phyloP scores from a whole-genome alignment of 306 rosid species.

The apple (Malus domestica) region ASM211411v1 NC_041801.1:16232001-16232500 shows the following conservation, averaged over 20 bases:
- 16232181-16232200: background rate
- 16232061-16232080: background rate
- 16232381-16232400: background rate
- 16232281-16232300: background rate
- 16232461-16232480: background rate
- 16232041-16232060: background rate
- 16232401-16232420: background rate
- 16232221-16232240: background rate
- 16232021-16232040: accelerated
- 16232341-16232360: too few relatives aligned
- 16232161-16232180: background rate
- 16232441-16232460: background rate
- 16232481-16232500: background rate
- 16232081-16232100: background rate
- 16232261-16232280: background rate
- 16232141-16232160: background rate
- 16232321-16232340: too few relatives aligned
- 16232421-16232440: background rate
- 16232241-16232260: background rate
- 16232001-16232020: background rate
- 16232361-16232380: too few relatives aligned
- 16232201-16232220: background rate
- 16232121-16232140: background rate
- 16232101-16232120: background rate
- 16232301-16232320: background rate